Conservation (phyloP, 176 grass and related monocot genomes). For the Carex cristatella region DNA sequence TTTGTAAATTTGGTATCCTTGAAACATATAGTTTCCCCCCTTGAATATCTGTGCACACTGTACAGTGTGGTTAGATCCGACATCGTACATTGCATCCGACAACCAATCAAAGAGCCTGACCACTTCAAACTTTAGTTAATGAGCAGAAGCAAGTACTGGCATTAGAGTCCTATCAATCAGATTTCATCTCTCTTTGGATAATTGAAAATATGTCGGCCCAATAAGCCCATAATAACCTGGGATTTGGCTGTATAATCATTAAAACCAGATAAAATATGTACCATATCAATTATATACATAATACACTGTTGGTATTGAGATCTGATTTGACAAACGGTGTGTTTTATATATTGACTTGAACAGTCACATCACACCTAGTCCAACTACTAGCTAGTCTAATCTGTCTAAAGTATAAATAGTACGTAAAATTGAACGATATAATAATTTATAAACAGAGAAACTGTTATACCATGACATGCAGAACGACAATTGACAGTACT, state of each 20-base stretch:
- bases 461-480: neutral
- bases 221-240: neutral
- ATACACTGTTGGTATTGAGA: neutral
- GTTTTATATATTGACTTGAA: neutral
- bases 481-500: conserved; percentile 12
- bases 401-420: neutral
- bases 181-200: neutral
- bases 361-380: neutral
- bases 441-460: neutral
- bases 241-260: neutral
- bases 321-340: neutral
- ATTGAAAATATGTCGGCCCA: neutral
- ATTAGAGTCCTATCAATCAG: neutral
- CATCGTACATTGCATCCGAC: neutral
- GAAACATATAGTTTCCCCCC: neutral
- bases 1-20: neutral
- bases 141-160: neutral
- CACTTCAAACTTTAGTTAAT: neutral
- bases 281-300: no score
- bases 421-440: neutral
- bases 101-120: conserved; percentile 1
- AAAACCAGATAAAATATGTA: neutral
- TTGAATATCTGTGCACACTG: neutral
- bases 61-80: neutral
- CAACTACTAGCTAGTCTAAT: neutral